Evolutionary conservation across 2,329 filamentous ascomycete species (phyloP).

Genomic region (Bipolaris victoriae): DNA sequence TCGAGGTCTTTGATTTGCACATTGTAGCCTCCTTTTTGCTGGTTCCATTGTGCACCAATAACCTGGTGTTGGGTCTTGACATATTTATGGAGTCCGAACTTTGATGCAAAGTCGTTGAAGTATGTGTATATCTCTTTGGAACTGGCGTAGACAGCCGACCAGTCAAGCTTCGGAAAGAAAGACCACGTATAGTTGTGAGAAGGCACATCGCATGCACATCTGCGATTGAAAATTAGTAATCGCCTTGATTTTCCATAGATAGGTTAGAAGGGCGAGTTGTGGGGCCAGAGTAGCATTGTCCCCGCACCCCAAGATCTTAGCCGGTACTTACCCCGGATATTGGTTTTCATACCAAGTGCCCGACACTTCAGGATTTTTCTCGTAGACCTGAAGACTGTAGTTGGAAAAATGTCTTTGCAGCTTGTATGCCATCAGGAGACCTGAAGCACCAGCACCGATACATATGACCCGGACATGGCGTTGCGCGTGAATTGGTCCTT

Average conservation of each 20-base stretch:
- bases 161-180: constrained; percentile 56
- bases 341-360: constrained; percentile 62
- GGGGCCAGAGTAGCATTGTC: constrained; percentile 4
- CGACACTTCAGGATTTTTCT: constrained; percentile 56
- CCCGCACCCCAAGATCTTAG: constrained; percentile 4
- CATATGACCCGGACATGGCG: constrained; percentile 51
- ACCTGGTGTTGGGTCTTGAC: constrained; percentile 45
- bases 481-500: constrained; percentile 44
- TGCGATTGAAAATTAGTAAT: constrained; percentile 22
- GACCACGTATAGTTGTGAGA: constrained; percentile 60
- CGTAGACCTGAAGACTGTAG: constrained; percentile 53
- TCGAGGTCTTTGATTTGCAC: constrained; percentile 44
- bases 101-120: constrained; percentile 51
- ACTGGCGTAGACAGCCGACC: constrained; percentile 53
- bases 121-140: constrained; percentile 54
- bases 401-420: constrained; percentile 54
- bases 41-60: constrained; percentile 47
- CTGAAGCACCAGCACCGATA: constrained; percentile 58
- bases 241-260: background rate
- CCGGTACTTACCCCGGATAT: constrained; percentile 47
- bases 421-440: constrained; percentile 58
- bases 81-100: constrained; percentile 49
- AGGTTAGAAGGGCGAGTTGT: constrained; percentile 1
- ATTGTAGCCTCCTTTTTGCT: constrained; percentile 44
- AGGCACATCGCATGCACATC: constrained; percentile 59